Evolutionary conservation across 2,329 filamentous ascomycete species (phyloP), one percentile per base, ranked within the genome.

Genomic region (Apiospora saccharicola): DNA sequence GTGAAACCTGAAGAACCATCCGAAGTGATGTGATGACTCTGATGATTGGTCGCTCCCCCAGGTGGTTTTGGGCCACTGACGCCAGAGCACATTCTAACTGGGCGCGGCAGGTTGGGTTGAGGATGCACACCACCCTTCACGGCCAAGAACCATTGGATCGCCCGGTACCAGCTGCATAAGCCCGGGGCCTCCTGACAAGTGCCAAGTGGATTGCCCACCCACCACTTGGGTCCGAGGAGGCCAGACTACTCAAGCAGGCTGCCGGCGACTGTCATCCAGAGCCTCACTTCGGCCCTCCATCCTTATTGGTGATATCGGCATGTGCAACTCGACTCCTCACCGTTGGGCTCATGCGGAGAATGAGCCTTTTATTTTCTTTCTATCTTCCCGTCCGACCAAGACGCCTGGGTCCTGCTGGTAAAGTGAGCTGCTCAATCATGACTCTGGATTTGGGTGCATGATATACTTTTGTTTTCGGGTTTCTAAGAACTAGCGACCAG

Each of bases 261-360:
- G 53, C 30, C 26, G 53, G 7, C 34, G 30, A 30, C 26, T 34
- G 26, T 37, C 53, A 16, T 41, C 34, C 57, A 41, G 57, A 64
- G 57, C 57, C 57, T 64, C 57, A 64, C 57, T 64, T 24, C 57
- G 30, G 22, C 53, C 30, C 37, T 37, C 53, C n/a, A 19, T 30
- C 26, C 53, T 19, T 8, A 61, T 61, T 61, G 53, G 30, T n/a
- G 16, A 37, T 37, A n/a, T 37, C 2, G 10, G 30, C 53, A n/a
- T 22, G 30, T 37, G 53, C 19, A 41, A 49, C 46, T 49, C 46
- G 6, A 41, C 16, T 61, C 30, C 53, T 37, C 57, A 14, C 8
- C 34, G 4, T 41, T 41, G 57, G 12, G 34, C 57, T 41, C 16
- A 34, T 22, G 19, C 53, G 16, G 26, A 37, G 53, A 61, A 61